A percentile compares a stretch with the other conserved stretches of the same genome.
These are phyloP conservation scores for Exophiala bonariae DNA, from an alignment of 2,329 filamentous ascomycete genomes.

Conservation along the genomic window DNA sequence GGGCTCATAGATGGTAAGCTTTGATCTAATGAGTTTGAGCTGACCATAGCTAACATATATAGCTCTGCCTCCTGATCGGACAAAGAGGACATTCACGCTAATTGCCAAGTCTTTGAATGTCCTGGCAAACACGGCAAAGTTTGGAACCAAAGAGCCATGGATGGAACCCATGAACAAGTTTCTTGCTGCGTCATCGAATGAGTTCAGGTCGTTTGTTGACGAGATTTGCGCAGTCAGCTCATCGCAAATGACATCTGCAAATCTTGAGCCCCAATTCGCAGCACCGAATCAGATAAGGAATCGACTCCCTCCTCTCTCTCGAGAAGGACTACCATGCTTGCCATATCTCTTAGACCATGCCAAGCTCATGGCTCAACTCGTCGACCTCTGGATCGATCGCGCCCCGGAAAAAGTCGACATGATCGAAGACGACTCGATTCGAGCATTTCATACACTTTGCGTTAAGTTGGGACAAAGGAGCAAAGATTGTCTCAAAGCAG, in stretches of 20 bases:
- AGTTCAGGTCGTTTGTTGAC: slow-evolving; percentile 86
- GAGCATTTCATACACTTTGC: slow-evolving; percentile 46
- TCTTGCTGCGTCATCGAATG: slow-evolving; percentile 69
- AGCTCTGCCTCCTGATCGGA: slow-evolving; percentile 79
- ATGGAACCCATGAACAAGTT: slow-evolving; percentile 99
- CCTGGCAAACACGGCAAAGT: slow-evolving; percentile 84
- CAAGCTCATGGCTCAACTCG: slow-evolving; percentile 78
- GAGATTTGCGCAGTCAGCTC: slow-evolving; percentile 79
- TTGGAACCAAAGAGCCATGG: slow-evolving; percentile 95
- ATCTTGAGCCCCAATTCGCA: slow-evolving; percentile 70
- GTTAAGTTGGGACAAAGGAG: slow-evolving; percentile 43
- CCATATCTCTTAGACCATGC: slow-evolving; percentile 91
- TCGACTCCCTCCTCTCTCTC: slow-evolving; percentile 74
- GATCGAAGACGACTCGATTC: slow-evolving; percentile 40
- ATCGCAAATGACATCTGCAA: slow-evolving; percentile 59
- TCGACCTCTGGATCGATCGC: slow-evolving; percentile 57
- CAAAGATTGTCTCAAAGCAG: slow-evolving; percentile 45
- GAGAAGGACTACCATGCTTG: slow-evolving; percentile 89
- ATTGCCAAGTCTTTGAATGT: slow-evolving; percentile 92
- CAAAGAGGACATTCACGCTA: slow-evolving; percentile 84
- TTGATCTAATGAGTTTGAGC: background rate
- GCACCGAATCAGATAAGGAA: slow-evolving; percentile 88
- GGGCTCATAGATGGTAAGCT: slow-evolving; percentile 70
- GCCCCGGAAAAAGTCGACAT: slow-evolving; percentile 41
- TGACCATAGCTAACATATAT: slow-evolving; percentile 18